phyloP scores from a whole-genome alignment of 75 land plant genomes.

The Azolla pinnata region DNA sequence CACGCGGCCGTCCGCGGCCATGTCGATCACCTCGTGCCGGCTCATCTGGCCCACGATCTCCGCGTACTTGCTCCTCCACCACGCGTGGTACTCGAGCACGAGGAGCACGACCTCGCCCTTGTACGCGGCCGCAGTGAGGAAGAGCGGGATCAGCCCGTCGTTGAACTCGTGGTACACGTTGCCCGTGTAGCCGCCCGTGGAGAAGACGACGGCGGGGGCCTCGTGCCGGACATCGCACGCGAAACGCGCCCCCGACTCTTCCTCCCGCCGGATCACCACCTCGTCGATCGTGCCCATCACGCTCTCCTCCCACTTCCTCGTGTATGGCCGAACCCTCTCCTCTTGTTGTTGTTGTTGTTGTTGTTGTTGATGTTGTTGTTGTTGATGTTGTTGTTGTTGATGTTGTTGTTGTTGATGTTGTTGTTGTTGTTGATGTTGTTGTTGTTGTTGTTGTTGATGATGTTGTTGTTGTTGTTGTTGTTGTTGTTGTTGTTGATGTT shows the following conservation, averaged over 20 bases:
- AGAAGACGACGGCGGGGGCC: conserved; percentile 67
- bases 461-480: too few species aligned
- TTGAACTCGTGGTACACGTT: conserved; percentile 80
- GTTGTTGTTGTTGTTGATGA: too few species aligned
- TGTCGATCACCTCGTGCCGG: conserved; percentile 45
- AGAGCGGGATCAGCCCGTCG: conserved; percentile 45
- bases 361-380: too few species aligned
- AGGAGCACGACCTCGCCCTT: conserved; percentile 57
- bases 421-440: too few species aligned
- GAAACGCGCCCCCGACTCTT: neutral
- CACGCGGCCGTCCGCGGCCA: conserved; percentile 25
- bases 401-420: too few species aligned
- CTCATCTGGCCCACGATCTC: conserved; percentile 54
- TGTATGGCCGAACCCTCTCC: conserved; percentile 71
- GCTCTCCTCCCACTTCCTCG: conserved; percentile 81
- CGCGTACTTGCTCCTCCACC: conserved; percentile 75
- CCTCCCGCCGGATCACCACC: conserved; percentile 23
- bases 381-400: too few species aligned
- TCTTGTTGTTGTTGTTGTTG: too few species aligned
- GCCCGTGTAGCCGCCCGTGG: conserved; percentile 73
- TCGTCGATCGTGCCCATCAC: conserved; percentile 66
- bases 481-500: too few species aligned
- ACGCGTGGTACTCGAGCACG: conserved; percentile 54
- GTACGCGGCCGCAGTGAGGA: conserved; percentile 14
- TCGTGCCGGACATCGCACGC: conserved; percentile 45